phyloP scores from a whole-genome alignment of 23 red algal species.

The Gracilaria caudata region DNA sequence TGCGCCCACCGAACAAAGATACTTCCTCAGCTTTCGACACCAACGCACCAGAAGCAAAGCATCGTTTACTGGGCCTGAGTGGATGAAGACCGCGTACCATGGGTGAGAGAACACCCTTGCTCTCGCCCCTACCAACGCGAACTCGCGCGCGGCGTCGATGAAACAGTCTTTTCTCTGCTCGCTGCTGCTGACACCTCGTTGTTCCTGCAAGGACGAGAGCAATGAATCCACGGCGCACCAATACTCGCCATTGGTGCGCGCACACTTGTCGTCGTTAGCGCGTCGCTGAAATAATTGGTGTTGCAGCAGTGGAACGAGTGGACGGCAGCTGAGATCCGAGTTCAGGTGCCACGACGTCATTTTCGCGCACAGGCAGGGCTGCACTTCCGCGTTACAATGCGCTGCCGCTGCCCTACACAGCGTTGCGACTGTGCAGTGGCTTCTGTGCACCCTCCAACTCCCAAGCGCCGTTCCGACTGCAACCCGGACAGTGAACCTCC shows the following conservation, averaged over 20 bases:
- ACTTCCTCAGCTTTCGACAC: neutral
- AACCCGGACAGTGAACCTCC: neutral
- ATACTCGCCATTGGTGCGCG: neutral
- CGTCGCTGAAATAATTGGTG: neutral
- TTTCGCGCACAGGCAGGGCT: neutral
- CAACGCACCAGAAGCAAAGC: neutral
- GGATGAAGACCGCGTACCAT: neutral
- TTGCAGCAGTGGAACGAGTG: constrained; percentile 15
- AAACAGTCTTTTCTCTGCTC: neutral
- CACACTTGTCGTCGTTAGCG: neutral
- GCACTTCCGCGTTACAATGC: neutral
- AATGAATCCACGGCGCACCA: neutral
- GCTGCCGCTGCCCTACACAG: neutral
- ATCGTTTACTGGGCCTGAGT: neutral
- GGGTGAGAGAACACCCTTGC: neutral
- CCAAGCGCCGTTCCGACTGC: neutral
- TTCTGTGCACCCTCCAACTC: neutral
- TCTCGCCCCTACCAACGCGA: neutral
- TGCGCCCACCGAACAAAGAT: neutral
- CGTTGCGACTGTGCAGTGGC: neutral
- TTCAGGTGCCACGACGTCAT: neutral
- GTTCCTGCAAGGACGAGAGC: no score
- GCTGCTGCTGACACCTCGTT: constrained; percentile 13
- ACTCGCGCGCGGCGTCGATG: neutral
- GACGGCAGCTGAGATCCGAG: constrained; percentile 15